Base-by-base conservation (phyloP, 805 yeast genomes). In the Cyberlindnera xishuangbannaensis region DNA sequence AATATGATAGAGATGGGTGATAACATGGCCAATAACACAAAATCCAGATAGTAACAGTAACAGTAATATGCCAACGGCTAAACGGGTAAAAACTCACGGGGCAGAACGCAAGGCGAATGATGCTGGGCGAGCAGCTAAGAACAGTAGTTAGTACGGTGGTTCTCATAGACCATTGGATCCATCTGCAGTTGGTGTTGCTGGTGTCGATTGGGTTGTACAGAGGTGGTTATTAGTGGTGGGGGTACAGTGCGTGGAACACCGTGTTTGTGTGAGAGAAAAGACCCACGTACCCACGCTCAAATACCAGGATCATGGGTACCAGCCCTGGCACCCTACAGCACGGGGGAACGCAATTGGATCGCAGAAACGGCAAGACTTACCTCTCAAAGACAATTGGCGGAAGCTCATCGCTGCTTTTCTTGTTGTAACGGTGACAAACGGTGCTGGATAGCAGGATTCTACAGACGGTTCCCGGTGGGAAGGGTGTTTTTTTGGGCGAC, bases 101-200 rank as follows among this genome's bases (percentile, higher is more conserved):
- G 59, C 46, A 37, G 65, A 60, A 55, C 66, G 63, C 41, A 58
- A 44, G 48, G 60, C 58, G 27, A 43, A 34, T 23, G 47, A 16
- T 24, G 45, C 51, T 42, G 51, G 48, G 37, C 48, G 48, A 30
- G 30, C 45, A 43, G 50, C 50, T 44, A 24, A 27, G 14, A 2
- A 12, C 22, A 30, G 28, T 33, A 34, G 32, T 40, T 7, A 10
- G 14, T 12, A 7, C 13, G 26, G 7, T 24, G 8, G 14, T 19
- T n/a, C 21, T 27, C 24, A 14, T 32, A 25, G 18, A n/a, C 9
- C 6, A 30, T 18, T 27, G 23, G 23, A 12, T 18, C 21, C 18
- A 14, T 14, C 13, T 18, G 10, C n/a, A 13, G 33, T 26, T 30
- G 26, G 27, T n/a, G 7, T 28, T 12, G 16, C n/a, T 30, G 26